Evolutionary conservation across 2,329 filamentous ascomycete genomes (phyloP).

Genomic region (Calonectria crousiana): DNA sequence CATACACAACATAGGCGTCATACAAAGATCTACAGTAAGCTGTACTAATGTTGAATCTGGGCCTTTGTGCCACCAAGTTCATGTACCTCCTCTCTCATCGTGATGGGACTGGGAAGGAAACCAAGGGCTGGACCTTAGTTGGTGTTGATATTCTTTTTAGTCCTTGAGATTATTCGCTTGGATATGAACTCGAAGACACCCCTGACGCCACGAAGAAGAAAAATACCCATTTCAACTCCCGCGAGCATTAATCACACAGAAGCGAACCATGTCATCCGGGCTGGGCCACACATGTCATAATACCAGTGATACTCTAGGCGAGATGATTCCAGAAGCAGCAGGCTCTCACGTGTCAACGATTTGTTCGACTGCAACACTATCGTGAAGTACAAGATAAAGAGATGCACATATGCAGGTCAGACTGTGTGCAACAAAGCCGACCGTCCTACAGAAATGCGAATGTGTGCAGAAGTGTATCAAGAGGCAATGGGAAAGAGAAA

Average conservation of each 20-base stretch:
- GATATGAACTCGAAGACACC: background rate
- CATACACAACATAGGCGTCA: background rate
- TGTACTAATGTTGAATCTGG: background rate
- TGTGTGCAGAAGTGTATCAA: background rate
- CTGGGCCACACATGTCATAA: background rate
- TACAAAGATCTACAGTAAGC: background rate
- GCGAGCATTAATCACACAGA: background rate
- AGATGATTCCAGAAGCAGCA: background rate
- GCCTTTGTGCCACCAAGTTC: background rate
- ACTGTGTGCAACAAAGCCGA: background rate
- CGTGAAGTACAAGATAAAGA: background rate
- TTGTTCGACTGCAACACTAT: background rate
- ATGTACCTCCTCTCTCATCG: background rate
- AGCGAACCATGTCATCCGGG: background rate
- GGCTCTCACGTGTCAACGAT: background rate
- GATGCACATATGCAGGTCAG: background rate
- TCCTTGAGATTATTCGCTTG: background rate
- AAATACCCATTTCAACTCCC: background rate
- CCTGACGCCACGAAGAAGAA: background rate
- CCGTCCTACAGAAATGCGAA: background rate
- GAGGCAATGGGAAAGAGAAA: background rate
- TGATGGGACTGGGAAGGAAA: background rate
- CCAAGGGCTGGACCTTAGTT: background rate
- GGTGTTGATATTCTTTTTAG: background rate
- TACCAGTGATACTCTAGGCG: background rate